These are phyloP conservation scores for Penicillium robsamsonii DNA, from an alignment of 495 filamentous ascomycete species.

Conservation along the genomic window DNA sequence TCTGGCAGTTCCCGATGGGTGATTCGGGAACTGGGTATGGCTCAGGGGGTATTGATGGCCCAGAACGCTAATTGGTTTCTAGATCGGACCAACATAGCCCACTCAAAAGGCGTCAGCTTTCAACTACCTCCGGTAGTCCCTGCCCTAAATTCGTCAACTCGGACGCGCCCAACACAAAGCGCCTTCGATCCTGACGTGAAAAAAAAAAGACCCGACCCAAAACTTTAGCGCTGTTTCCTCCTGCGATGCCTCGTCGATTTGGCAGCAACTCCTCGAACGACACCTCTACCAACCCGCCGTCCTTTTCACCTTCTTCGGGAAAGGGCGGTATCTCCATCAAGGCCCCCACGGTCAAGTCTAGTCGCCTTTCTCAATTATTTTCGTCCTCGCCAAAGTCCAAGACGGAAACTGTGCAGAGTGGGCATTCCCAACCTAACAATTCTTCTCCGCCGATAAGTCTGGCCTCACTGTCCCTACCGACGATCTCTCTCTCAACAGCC, in stretches of 20 bases:
- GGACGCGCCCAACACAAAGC: constrained; percentile 17
- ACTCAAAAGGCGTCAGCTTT: neutral
- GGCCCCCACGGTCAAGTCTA: constrained; percentile 63
- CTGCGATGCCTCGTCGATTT: constrained; percentile 57
- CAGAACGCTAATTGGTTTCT: constrained; percentile 11
- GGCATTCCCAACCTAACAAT: constrained; percentile 49
- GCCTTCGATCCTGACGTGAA: constrained; percentile 18
- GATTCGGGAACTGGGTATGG: neutral
- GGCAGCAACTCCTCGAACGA: constrained; percentile 49
- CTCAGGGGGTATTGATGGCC: constrained; percentile 7
- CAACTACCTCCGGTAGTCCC: constrained; percentile 17
- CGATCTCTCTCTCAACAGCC: constrained; percentile 88
- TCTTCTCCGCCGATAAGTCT: constrained; percentile 65
- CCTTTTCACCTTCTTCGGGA: constrained; percentile 46
- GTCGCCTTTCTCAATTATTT: constrained; percentile 59
- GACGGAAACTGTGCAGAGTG: constrained; percentile 50
- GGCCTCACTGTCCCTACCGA: constrained; percentile 76
- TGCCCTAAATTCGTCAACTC: constrained; percentile 24
- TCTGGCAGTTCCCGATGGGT: neutral
- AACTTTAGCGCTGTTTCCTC: constrained; percentile 32
- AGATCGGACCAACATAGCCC: neutral
- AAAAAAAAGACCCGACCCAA: constrained; percentile 17
- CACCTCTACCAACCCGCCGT: constrained; percentile 42
- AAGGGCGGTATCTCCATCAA: constrained; percentile 48
- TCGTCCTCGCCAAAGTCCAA: constrained; percentile 58